phyloP scores from a whole-genome alignment of 2,329 filamentous ascomycete genomes.

The Cordyceps cicadae region DNA sequence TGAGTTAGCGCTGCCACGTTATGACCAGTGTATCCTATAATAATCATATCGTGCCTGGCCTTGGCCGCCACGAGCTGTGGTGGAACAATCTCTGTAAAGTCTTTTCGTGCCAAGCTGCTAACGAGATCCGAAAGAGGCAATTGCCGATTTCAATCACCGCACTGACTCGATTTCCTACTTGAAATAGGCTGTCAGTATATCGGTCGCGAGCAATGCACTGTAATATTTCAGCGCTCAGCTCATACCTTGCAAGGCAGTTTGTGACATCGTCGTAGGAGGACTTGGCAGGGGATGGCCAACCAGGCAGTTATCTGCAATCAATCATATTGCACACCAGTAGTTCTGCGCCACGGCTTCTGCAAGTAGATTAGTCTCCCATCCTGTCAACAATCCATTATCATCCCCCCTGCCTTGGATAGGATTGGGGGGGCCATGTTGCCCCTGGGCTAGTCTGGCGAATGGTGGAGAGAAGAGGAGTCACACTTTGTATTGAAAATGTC shows the following conservation, averaged over 20 bases:
- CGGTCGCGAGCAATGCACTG: not conserved
- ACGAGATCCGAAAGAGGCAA: conserved; percentile 1
- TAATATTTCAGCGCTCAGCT: not conserved
- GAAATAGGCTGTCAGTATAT: not conserved
- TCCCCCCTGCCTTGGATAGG: not conserved
- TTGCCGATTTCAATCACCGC: not conserved
- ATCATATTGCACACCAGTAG: not conserved
- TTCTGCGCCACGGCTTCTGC: not conserved
- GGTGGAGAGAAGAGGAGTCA: not conserved
- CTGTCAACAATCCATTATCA: not conserved
- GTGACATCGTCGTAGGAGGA: not conserved
- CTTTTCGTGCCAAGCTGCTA: not conserved
- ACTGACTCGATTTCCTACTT: not conserved
- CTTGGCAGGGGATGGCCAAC: too few species aligned
- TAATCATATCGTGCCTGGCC: not conserved
- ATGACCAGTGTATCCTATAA: not conserved
- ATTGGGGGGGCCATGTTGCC: not conserved
- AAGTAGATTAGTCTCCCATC: not conserved
- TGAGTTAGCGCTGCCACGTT: not conserved
- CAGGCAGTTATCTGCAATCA: not conserved
- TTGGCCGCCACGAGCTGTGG: not conserved
- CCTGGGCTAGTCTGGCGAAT: not conserved
- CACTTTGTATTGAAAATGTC: not conserved
- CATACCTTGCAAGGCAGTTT: not conserved
- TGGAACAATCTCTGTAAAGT: not conserved